phyloP scores from a whole-genome alignment of 805 yeast genomes.

The Starmerella kuoi region DNA sequence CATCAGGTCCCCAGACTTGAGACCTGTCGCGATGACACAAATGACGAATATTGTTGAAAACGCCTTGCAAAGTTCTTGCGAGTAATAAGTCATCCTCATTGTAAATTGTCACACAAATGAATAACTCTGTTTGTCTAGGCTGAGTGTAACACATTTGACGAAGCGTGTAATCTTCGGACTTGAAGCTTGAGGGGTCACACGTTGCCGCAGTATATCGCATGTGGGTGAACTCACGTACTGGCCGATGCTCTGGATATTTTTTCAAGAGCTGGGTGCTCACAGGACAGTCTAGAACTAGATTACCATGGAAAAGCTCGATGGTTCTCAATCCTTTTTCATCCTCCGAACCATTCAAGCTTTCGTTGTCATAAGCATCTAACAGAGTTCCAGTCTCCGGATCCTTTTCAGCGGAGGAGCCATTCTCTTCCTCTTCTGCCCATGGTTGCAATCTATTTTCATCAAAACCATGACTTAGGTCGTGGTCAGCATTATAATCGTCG shows the following conservation, averaged over 20 bases:
- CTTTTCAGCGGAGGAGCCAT: neutral
- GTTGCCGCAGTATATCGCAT: slow-evolving; percentile 94
- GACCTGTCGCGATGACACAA: slow-evolving; percentile 51
- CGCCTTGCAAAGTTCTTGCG: slow-evolving; percentile 81
- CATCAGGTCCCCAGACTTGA: slow-evolving; percentile 82
- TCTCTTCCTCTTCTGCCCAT: slow-evolving; percentile 8
- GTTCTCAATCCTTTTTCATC: slow-evolving; percentile 22
- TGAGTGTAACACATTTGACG: slow-evolving; percentile 68
- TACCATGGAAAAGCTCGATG: slow-evolving; percentile 55
- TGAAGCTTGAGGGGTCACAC: slow-evolving; percentile 71
- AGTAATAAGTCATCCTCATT: slow-evolving; percentile 75
- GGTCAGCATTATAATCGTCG: slow-evolving; percentile 15
- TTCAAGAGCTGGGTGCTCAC: slow-evolving; percentile 56
- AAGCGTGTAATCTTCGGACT: slow-evolving; percentile 51
- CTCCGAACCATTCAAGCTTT: slow-evolving; percentile 11
- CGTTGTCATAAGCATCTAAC: slow-evolving; percentile 8
- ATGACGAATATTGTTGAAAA: slow-evolving; percentile 73
- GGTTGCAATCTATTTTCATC: slow-evolving; percentile 3
- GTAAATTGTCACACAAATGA: slow-evolving; percentile 80
- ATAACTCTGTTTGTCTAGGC: slow-evolving; percentile 72
- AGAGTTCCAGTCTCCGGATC: neutral
- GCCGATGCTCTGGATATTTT: slow-evolving; percentile 39
- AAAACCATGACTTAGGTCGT: slow-evolving; percentile 11
- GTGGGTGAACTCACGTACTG: slow-evolving; percentile 58
- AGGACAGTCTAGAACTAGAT: slow-evolving; percentile 78